Evolutionary conservation across 768 basidiomycete genomes (phyloP).

Genomic region (Phaffia tasmanica): DNA sequence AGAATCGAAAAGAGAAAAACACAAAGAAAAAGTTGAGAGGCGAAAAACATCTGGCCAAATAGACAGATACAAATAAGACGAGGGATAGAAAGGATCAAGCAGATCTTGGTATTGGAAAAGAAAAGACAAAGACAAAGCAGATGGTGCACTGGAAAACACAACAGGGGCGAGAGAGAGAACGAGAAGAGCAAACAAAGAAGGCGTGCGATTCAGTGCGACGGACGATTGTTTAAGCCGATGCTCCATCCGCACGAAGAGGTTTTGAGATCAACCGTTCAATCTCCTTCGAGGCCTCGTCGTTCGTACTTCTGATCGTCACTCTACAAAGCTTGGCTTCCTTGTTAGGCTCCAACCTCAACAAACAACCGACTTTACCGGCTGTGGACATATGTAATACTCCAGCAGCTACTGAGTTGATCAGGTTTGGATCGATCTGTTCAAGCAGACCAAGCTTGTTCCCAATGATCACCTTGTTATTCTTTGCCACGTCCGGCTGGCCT

Average conservation of each 20-base stretch:
- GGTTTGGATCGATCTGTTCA: conserved; percentile 74
- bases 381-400: conserved; percentile 87
- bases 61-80: no score
- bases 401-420: conserved; percentile 85
- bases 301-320: conserved; percentile 86
- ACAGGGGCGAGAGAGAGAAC: no score
- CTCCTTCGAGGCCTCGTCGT: conserved; percentile 57
- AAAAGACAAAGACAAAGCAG: no score
- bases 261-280: conserved; percentile 36
- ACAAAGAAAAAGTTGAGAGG: no score
- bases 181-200: no score
- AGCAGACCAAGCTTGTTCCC: conserved; percentile 70
- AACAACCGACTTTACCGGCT: conserved; percentile 89
- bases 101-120: no score
- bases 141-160: no score
- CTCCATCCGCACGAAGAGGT: conserved; percentile 29
- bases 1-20: no score
- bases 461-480: conserved; percentile 60
- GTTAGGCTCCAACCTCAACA: conserved; percentile 87
- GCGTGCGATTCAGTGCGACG: no score
- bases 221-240: no score
- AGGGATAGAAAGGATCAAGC: no score
- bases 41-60: no score
- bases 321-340: conserved; percentile 93
- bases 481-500: conserved; percentile 63